Evolutionary conservation across 345 rosid genomes (phyloP).

Genomic region (Barbarea vulgaris): DNA sequence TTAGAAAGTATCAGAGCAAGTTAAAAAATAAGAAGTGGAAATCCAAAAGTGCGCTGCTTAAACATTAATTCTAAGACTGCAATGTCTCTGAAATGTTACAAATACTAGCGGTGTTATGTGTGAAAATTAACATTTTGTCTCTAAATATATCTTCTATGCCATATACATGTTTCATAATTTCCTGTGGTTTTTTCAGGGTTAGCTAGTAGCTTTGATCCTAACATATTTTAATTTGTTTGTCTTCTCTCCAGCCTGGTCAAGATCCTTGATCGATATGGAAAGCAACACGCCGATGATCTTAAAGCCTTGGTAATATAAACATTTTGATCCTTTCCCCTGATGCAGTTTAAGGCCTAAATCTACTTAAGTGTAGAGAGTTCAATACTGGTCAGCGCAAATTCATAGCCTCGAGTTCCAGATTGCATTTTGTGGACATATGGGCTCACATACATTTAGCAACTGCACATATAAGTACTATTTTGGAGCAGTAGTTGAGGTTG

Average conservation of each 20-base stretch:
- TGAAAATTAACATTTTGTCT: neutral
- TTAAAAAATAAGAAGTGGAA: neutral
- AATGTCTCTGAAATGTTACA: neutral
- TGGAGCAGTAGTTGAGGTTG: slow-evolving; percentile 17
- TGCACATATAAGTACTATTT: neutral
- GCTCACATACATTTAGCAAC: neutral
- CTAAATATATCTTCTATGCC: neutral
- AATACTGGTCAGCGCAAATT: neutral
- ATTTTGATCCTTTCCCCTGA: neutral
- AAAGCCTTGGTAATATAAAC: slow-evolving; percentile 36
- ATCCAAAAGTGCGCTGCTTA: neutral
- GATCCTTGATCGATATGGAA: slow-evolving; percentile 41
- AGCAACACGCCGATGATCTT: slow-evolving; percentile 35
- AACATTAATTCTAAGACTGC: neutral
- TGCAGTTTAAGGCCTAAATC: neutral
- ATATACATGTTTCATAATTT: neutral
- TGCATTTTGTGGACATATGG: slow-evolving; percentile 5
- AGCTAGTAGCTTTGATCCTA: slow-evolving; percentile 5
- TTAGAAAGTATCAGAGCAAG: neutral
- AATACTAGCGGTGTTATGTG: neutral
- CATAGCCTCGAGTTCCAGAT: neutral
- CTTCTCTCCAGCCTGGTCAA: slow-evolving; percentile 35
- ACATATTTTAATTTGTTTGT: slow-evolving; percentile 10
- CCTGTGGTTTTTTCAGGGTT: neutral
- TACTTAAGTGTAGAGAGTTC: neutral